Percentiles rank a stretch among this genome's conserved stretches.
These are phyloP conservation scores for Tulasnella sp. DNA, from an alignment of 768 basidiomycete genomes.

Conservation along the genomic window DNA sequence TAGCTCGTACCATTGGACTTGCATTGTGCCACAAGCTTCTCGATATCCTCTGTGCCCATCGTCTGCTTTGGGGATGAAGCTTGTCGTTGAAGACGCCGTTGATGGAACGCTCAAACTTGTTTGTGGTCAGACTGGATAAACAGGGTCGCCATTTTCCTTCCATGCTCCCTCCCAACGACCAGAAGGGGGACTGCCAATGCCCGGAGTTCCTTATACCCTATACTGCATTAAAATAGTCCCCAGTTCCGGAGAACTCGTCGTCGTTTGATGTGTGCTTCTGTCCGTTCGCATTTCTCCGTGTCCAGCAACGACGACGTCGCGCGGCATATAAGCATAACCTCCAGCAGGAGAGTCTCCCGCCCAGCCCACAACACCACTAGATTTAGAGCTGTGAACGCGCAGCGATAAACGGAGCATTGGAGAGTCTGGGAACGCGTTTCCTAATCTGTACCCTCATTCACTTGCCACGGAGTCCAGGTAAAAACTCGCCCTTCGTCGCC, in stretches of 20 bases:
- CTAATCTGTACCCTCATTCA: not conserved
- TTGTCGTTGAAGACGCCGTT: not conserved
- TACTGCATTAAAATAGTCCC: not conserved
- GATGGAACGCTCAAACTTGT: slow-evolving; percentile 10
- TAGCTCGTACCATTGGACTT: slow-evolving; percentile 54
- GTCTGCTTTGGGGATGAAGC: not conserved
- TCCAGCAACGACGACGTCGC: not conserved
- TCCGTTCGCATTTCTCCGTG: not conserved
- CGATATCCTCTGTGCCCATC: slow-evolving; percentile 3
- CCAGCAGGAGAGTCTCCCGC: not conserved
- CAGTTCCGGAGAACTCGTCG: not conserved
- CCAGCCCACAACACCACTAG: not conserved
- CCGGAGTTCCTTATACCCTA: not conserved
- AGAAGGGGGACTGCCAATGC: not conserved
- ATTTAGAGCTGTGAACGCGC: not conserved
- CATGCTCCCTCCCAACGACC: not conserved
- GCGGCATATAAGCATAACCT: not conserved
- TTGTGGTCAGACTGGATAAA: slow-evolving; percentile 12
- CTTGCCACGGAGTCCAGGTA: not conserved
- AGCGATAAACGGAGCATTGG: not conserved
- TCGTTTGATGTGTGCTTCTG: not conserved
- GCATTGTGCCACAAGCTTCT: slow-evolving; percentile 53
- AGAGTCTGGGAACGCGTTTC: not conserved
- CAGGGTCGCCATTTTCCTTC: not conserved
- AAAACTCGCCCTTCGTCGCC: not conserved